Base-by-base conservation (phyloP, 2,329 filamentous ascomycete species). In the Venturia carpophila region DNA sequence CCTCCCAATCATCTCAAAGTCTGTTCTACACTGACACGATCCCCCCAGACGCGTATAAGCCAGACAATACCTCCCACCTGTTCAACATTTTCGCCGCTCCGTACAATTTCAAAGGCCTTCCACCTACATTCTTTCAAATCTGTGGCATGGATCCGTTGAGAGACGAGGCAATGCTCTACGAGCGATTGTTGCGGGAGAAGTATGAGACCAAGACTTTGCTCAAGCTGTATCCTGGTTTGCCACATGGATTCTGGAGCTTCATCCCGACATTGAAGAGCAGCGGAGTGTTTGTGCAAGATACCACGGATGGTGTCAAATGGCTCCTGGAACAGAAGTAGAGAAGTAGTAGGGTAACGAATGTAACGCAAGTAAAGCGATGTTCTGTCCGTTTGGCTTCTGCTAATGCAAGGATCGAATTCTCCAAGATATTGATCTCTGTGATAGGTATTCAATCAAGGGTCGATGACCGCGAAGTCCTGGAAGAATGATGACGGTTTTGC, bases 121-220 rank as follows among this genome's bases (percentile, higher is more conserved):
- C 68, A 19, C 66, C 66, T 27, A 43, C 60, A 21, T 65, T 63
- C n/a, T 62, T 69, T 49, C 62, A 64, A 60, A 65, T 67, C 2
- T 69, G 68, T 47, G 68, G 68, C 24, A 62, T 66, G 64, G 68
- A 68, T 64, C 66, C 64, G 30, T 42, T 67, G 9, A 49, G 68
- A 49, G 68, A 69, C 52, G 67, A 68, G 41, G 66, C 27, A 27
- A 58, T 69, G 42, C n/a, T 69, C 15, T 66, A 65, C 24, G 67
- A 67, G 45, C 63, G 63, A 43, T 62, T 67, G 21, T n/a, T 69
- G 30, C 24, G 65, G 24, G 67, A 68, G 67, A 49, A 60, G 55
- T 64, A 49, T 42, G 67, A 66, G 15, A 52, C 65, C 17, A 42
- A 58, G 62, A 68, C 68, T 56, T 42, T 37, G 63, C 41, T 67